Conservation (phyloP, 805 yeast genomes). For the Candida methanosorbosa region DNA sequence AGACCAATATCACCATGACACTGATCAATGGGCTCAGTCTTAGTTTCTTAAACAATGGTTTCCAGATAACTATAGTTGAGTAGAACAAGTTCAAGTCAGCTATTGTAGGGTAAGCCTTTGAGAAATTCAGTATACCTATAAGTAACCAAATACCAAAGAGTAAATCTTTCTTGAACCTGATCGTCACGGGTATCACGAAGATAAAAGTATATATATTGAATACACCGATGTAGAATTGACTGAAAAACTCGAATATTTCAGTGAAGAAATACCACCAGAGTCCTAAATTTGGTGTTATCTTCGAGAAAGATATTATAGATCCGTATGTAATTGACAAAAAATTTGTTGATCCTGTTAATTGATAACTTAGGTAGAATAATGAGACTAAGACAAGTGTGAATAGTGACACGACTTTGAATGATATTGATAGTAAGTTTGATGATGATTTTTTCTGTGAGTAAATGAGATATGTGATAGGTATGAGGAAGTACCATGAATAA, state of each 20-base stretch:
- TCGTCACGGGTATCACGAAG: slow-evolving; percentile 65
- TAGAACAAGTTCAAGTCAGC: slow-evolving; percentile 54
- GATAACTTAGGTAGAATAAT: slow-evolving; percentile 30
- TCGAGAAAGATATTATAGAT: slow-evolving; percentile 48
- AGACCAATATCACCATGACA: slow-evolving; percentile 16
- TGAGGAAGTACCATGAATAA: slow-evolving; percentile 50
- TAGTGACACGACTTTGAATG: slow-evolving; percentile 21
- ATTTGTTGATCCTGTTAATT: slow-evolving; percentile 29
- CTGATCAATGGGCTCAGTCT: slow-evolving; percentile 21
- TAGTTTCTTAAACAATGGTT: slow-evolving; percentile 16
- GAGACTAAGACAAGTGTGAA: slow-evolving; percentile 16
- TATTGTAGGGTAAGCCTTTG: slow-evolving; percentile 80
- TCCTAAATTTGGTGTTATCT: slow-evolving; percentile 84
- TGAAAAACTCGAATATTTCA: slow-evolving; percentile 87
- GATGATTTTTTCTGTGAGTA: not conserved
- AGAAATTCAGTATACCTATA: slow-evolving; percentile 38
- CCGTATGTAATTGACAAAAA: slow-evolving; percentile 52
- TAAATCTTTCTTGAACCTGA: slow-evolving; percentile 40
- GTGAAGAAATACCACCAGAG: slow-evolving; percentile 98
- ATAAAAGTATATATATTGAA: slow-evolving; percentile 69
- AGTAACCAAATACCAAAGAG: slow-evolving; percentile 31
- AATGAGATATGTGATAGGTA: slow-evolving; percentile 36
- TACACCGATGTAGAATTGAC: slow-evolving; percentile 72
- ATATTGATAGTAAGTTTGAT: not conserved
- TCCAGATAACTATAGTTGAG: slow-evolving; percentile 22